These are phyloP conservation scores for Tolypocladium pustulatum DNA, from an alignment of 2,329 filamentous ascomycete species.

Conservation along the genomic window DNA sequence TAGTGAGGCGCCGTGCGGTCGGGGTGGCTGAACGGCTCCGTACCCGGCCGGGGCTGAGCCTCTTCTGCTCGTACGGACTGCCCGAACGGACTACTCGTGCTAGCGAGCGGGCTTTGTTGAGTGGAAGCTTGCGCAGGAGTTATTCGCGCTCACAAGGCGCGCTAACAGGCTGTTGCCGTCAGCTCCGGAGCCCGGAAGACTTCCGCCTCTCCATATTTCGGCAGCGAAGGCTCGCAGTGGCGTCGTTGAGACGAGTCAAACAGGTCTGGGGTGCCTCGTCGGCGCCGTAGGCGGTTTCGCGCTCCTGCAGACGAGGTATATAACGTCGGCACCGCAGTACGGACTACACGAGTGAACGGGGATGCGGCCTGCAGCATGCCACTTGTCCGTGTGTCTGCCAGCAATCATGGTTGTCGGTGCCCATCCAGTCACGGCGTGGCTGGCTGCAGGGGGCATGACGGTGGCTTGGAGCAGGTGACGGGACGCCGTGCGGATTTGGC, in stretches of 20 bases:
- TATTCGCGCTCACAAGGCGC: background rate
- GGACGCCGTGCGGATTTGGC: background rate
- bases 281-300: background rate
- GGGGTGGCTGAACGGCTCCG: conserved; percentile 1
- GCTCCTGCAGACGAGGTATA: background rate
- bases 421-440: conserved; percentile 2
- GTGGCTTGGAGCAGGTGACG: background rate
- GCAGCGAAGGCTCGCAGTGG: background rate
- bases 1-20: background rate
- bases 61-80: no score
- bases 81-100: no score
- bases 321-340: background rate
- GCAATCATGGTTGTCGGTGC: background rate
- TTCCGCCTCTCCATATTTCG: background rate
- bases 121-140: background rate
- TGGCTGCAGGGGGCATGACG: conserved; percentile 2
- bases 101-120: background rate
- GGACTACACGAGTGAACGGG: background rate
- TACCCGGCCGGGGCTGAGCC: background rate
- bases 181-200: background rate
- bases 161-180: background rate
- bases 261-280: background rate
- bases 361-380: background rate
- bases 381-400: background rate
- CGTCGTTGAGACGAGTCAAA: background rate